Conservation (phyloP, 352 stramenopile genomes). For the Peronospora destructor region DNA sequence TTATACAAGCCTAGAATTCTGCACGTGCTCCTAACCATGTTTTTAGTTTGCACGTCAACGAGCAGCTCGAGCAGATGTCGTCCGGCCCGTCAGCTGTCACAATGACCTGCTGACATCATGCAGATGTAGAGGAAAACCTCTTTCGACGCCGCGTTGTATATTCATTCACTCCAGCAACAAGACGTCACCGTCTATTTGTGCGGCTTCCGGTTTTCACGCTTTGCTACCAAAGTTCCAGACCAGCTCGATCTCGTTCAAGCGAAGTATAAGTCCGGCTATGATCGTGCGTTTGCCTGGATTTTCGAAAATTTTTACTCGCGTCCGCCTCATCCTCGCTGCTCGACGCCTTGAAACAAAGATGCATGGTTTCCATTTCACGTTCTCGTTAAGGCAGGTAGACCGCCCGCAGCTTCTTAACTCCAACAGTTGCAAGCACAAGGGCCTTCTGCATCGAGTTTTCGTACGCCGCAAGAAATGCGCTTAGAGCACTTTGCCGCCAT, state of each 20-base stretch:
- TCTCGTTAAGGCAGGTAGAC: constrained; percentile 42
- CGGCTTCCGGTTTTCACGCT: constrained; percentile 30
- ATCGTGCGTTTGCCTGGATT: constrained; percentile 6
- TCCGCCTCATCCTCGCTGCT: constrained; percentile 32
- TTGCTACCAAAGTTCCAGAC: constrained; percentile 49
- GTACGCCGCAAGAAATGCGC: constrained; percentile 42
- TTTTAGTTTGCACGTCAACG: constrained; percentile 6
- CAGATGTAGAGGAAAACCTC: constrained; percentile 65
- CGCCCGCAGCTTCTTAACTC: constrained; percentile 76
- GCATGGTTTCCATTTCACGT: constrained; percentile 54
- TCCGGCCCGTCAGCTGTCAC: constrained; percentile 39
- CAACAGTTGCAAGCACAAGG: constrained; percentile 42
- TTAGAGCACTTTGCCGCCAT: constrained; percentile 40
- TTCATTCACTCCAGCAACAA: constrained; percentile 61
- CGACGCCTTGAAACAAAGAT: constrained; percentile 36
- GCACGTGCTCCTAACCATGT: not conserved
- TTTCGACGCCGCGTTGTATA: constrained; percentile 55
- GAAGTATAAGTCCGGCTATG: constrained; percentile 64
- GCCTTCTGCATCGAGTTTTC: constrained; percentile 68
- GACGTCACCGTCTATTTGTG: constrained; percentile 50
- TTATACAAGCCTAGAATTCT: constrained; percentile 32
- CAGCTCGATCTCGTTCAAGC: constrained; percentile 44
- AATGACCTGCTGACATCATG: constrained; percentile 54
- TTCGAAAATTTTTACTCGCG: not conserved
- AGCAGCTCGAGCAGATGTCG: constrained; percentile 68